phyloP scores from a whole-genome alignment of 2,329 filamentous ascomycete genomes.

The Colletotrichum lindemuthianum region DNA sequence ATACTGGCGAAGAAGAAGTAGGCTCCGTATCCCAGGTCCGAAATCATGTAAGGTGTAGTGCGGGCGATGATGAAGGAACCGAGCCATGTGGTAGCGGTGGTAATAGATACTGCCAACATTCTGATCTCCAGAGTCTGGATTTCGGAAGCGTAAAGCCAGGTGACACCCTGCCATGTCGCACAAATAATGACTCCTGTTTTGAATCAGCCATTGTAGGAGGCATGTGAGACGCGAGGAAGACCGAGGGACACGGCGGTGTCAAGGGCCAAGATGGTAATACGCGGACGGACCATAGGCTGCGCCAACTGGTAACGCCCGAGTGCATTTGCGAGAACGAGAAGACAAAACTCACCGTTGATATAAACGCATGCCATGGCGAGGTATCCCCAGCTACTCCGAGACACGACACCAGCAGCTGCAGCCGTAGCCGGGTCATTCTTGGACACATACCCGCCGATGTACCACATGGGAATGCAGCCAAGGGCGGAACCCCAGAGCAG shows the following conservation, averaged over 20 bases:
- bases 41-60: slow-evolving; percentile 54
- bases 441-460: slow-evolving; percentile 51
- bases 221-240: not conserved
- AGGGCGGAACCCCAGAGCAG: slow-evolving; percentile 56
- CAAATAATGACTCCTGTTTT: slow-evolving; percentile 43
- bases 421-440: slow-evolving; percentile 46
- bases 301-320: too few relatives aligned
- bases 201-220: not conserved
- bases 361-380: slow-evolving; percentile 59
- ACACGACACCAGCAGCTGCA: slow-evolving; percentile 56
- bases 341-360: slow-evolving; percentile 47
- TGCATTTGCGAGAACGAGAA: too few relatives aligned
- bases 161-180: slow-evolving; percentile 54
- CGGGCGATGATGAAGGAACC: slow-evolving; percentile 52
- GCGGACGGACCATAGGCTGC: too few relatives aligned
- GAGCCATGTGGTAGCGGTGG: slow-evolving; percentile 50
- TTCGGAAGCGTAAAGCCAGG: slow-evolving; percentile 57
- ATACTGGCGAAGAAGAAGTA: slow-evolving; percentile 64
- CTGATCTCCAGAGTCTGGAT: slow-evolving; percentile 55
- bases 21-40: slow-evolving; percentile 56
- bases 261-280: not conserved
- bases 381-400: slow-evolving; percentile 52
- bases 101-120: slow-evolving; percentile 48
- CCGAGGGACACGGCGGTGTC: not conserved
- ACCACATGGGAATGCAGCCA: slow-evolving; percentile 51